Evolutionary conservation across 306 rosid genomes (phyloP).

Genomic region (Morella rubra): DNA sequence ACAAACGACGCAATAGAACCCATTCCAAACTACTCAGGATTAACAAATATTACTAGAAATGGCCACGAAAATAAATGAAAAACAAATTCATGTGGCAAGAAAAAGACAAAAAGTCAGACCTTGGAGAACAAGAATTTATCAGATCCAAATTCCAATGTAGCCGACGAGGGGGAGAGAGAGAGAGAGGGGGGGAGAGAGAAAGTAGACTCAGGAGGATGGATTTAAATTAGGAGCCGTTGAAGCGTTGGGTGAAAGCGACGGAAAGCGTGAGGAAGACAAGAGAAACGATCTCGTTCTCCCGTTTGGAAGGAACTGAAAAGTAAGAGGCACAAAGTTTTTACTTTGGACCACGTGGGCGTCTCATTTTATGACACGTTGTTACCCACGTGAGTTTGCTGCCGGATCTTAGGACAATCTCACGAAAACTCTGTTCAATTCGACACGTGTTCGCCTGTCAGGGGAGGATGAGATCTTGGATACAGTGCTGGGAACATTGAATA

Average conservation of each 20-base stretch:
- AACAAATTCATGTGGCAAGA: background rate
- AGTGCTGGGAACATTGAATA: too few relatives aligned
- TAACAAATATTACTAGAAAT: background rate
- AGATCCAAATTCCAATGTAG: constrained; percentile 24
- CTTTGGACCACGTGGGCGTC: too few relatives aligned
- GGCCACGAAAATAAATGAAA: background rate
- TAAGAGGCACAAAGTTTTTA: too few relatives aligned
- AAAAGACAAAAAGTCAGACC: background rate
- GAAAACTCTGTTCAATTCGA: too few relatives aligned
- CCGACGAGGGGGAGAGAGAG: background rate
- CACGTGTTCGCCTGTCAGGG: too few relatives aligned
- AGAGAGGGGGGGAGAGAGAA: background rate
- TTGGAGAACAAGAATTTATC: background rate
- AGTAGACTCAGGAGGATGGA: background rate
- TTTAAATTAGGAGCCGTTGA: background rate
- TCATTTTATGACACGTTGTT: too few relatives aligned
- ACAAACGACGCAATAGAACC: background rate
- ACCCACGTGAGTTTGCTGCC: too few relatives aligned
- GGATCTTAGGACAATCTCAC: too few relatives aligned
- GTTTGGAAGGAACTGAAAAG: too few relatives aligned
- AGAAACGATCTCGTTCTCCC: too few relatives aligned
- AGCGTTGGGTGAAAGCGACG: background rate
- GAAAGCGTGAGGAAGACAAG: background rate
- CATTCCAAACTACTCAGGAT: background rate
- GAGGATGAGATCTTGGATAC: too few relatives aligned